Conservation (phyloP, 768 basidiomycete genomes). For the Steccherinum ochraceum region DNA sequence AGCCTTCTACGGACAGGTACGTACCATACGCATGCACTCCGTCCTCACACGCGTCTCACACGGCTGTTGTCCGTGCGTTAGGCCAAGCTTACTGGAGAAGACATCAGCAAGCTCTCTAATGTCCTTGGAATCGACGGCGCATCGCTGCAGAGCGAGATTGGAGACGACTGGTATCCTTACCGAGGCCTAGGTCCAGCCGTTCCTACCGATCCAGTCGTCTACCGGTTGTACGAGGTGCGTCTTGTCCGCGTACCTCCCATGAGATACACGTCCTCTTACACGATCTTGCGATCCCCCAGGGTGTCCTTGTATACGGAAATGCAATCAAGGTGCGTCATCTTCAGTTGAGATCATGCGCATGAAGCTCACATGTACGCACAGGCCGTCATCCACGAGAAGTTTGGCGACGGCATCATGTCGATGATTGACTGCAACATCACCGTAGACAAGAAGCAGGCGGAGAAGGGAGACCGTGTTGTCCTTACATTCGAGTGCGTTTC, state of each 20-base stretch:
- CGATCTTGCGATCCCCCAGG: slow-evolving; percentile 32
- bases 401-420: slow-evolving; percentile 85
- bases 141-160: slow-evolving; percentile 39
- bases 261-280: neutral
- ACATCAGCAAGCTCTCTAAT: slow-evolving; percentile 46
- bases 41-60: neutral
- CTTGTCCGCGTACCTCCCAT: no score
- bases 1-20: slow-evolving; percentile 74
- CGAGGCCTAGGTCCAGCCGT: slow-evolving; percentile 66
- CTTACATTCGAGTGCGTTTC: slow-evolving; percentile 71
- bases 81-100: slow-evolving; percentile 64
- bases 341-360: neutral
- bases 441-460: slow-evolving; percentile 63
- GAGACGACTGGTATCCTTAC: slow-evolving; percentile 68
- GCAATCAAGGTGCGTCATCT: slow-evolving; percentile 57
- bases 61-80: slow-evolving; percentile 20
- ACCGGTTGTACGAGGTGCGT: slow-evolving; percentile 72
- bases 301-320: slow-evolving; percentile 71
- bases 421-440: slow-evolving; percentile 80
- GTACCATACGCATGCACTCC: slow-evolving; percentile 3
- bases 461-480: slow-evolving; percentile 73
- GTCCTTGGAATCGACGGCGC: slow-evolving; percentile 41
- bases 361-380: slow-evolving; percentile 15
- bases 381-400: slow-evolving; percentile 81
- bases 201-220: slow-evolving; percentile 74